Evolutionary conservation across 2,329 filamentous ascomycete species (phyloP).

Genomic region (Paramyrothecium sp.): DNA sequence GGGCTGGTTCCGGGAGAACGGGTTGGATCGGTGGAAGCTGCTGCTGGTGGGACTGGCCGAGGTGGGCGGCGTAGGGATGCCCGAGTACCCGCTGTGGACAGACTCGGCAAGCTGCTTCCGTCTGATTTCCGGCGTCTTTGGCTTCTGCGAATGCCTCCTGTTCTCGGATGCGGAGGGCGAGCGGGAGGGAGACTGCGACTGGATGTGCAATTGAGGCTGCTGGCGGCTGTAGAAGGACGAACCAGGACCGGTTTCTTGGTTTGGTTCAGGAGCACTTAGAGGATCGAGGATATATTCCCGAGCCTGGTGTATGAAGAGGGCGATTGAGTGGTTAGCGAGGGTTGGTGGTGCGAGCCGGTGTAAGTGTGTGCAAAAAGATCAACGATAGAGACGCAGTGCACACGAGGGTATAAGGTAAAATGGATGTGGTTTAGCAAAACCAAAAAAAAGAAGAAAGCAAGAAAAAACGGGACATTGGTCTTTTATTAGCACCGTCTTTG

Average conservation of each 20-base stretch:
- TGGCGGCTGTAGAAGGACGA: slow-evolving; percentile 46
- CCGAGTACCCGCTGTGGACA: slow-evolving; percentile 10
- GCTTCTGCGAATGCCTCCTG: slow-evolving; percentile 13
- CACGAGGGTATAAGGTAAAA: background rate
- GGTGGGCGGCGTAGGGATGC: slow-evolving; percentile 47
- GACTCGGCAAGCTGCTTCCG: background rate
- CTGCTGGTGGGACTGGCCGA: slow-evolving; percentile 52
- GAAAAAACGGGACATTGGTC: background rate
- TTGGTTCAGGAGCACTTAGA: slow-evolving; percentile 65
- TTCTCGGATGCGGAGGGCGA: slow-evolving; percentile 6
- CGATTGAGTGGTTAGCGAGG: background rate
- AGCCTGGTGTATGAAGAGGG: slow-evolving; percentile 44
- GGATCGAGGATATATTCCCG: slow-evolving; percentile 68
- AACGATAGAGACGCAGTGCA: background rate
- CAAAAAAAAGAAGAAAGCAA: background rate
- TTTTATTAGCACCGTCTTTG: background rate
- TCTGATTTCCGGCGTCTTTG: background rate
- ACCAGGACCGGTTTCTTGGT: slow-evolving; percentile 64
- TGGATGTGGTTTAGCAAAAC: background rate
- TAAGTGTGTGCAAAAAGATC: background rate
- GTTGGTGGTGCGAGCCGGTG: background rate
- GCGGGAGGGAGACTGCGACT: too few relatives aligned
- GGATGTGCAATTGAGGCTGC: slow-evolving; percentile 12
- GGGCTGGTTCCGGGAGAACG: slow-evolving; percentile 24
- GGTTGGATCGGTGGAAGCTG: slow-evolving; percentile 45